These are phyloP conservation scores for Zoysia matrella DNA, from an alignment of 202 grass and related monocot genomes.

Conservation along the genomic window DNA sequence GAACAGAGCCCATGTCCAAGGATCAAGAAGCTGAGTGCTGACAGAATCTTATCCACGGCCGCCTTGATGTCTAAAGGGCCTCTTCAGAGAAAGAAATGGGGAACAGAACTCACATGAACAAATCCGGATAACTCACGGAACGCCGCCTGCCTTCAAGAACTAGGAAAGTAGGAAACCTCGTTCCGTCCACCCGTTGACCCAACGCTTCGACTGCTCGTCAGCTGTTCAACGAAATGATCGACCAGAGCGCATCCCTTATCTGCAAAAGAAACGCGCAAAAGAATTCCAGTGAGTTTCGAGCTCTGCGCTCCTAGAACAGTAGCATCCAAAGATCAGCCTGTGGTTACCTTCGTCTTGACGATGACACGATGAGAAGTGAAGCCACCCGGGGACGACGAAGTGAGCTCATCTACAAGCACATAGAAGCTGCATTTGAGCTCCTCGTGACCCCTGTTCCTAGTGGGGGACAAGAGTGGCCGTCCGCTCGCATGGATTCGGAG, in stretches of 20 bases:
- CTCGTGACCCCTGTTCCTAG: conserved; percentile 10
- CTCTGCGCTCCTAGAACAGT: background rate
- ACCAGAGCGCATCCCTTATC: background rate
- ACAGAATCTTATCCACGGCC: too few species aligned
- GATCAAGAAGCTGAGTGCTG: conserved; percentile 17
- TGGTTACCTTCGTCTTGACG: conserved; percentile 10
- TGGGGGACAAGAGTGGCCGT: conserved; percentile 20
- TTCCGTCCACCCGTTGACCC: background rate
- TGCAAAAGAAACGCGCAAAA: background rate
- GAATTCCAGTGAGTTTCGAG: background rate
- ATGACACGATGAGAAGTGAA: background rate
- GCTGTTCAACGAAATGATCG: conserved; percentile 44
- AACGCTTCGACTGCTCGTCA: conserved; percentile 23
- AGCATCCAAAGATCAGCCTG: background rate
- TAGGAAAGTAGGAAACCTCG: background rate
- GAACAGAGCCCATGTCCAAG: conserved; percentile 54
- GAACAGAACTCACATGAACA: background rate
- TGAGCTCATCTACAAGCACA: conserved; percentile 9
- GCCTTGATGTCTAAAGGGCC: background rate
- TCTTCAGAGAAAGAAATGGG: conserved; percentile 5
- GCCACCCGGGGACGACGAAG: background rate
- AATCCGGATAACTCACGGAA: background rate
- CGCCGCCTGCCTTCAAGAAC: background rate
- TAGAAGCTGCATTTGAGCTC: conserved; percentile 4
- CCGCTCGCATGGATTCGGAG: conserved; percentile 12